Evolutionary conservation across 2,329 filamentous ascomycete species (phyloP), one percentile per base, ranked within the genome.

Genomic region (Trichoderma sp.): DNA sequence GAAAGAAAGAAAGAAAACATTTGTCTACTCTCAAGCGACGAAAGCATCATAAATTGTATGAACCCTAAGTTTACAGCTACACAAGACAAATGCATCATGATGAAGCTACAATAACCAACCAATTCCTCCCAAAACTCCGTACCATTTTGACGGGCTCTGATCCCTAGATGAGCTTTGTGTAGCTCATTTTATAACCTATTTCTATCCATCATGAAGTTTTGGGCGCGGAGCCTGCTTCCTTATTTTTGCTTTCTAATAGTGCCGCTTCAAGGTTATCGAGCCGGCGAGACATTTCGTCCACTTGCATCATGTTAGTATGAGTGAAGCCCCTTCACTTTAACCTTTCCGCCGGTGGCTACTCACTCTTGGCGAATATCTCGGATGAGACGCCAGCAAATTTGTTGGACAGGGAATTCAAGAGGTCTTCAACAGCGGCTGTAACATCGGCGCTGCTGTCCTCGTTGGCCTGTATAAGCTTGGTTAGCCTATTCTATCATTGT

Each of bases 201-300:
- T 23, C n/a, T 53, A 23, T n/a, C 15, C 20, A 36, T 64, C 68
- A 64, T 64, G 36, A 70, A 26, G 68, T n/a, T 39, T 66, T 69
- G 58, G 64, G 68, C 36, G 66, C 55, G 7, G 83, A 75, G 11
- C 78, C 77, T 53, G 76, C 77, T 9, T 83, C 80, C 70, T 84
- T 84, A 71, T 85, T 80, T 75, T 85, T 88, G 72, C 84, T 87
- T 50, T 88, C 86, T 76, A 88, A 86, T 58, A 97, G 85, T 15
- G 91, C 90, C 28, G 91, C 86, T 80, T 97, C 95, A 12, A 98
- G 86, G 71, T 91, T 93, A 79, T 98, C 95, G 26, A 98, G 84
- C 30, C 95, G 89, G 73, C 92, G 87, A 15, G 93, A 92, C 94
- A 98, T 97, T 74, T 97, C 94, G 78, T 97, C 95, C 92, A 98